Conservation (phyloP, 805 yeast species). For the Tetrapisispora taiwanensis region DNA sequence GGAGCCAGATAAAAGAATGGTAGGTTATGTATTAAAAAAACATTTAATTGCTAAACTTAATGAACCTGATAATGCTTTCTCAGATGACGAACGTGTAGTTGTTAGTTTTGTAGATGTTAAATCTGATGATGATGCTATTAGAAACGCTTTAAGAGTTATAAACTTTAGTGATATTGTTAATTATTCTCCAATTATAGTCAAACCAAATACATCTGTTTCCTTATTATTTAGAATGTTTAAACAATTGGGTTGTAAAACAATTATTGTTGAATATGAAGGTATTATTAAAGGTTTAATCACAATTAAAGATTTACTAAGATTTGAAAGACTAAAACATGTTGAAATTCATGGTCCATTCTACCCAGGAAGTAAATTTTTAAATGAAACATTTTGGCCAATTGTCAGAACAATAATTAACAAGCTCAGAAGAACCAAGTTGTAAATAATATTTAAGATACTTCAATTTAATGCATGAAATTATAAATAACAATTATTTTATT, state of each 20-base stretch:
- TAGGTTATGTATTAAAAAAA: conserved; percentile 25
- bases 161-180: conserved; percentile 28
- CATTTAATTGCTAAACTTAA: conserved; percentile 15
- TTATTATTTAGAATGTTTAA: conserved; percentile 58
- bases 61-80: conserved; percentile 9
- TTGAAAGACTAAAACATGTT: conserved; percentile 33
- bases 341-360: conserved; percentile 24
- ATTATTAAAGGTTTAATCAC: conserved; percentile 65
- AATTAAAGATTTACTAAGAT: conserved; percentile 70
- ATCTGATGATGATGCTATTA: too few relatives aligned
- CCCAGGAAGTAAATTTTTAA: conserved; percentile 15
- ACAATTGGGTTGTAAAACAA: conserved; percentile 68
- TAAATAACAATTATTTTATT: neutral
- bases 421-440: neutral
- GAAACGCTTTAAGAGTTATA: neutral
- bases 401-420: conserved; percentile 10
- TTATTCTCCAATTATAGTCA: conserved; percentile 52
- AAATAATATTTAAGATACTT: neutral
- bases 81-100: conserved; percentile 21
- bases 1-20: conserved; percentile 31
- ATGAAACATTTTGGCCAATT: conserved; percentile 18
- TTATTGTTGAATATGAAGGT: conserved; percentile 58
- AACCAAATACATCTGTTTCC: conserved; percentile 45
- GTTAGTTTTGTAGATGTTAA: neutral
- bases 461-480: neutral